Conservation (phyloP, 495 filamentous ascomycete species). For the Neurospora hispaniola region DNA sequence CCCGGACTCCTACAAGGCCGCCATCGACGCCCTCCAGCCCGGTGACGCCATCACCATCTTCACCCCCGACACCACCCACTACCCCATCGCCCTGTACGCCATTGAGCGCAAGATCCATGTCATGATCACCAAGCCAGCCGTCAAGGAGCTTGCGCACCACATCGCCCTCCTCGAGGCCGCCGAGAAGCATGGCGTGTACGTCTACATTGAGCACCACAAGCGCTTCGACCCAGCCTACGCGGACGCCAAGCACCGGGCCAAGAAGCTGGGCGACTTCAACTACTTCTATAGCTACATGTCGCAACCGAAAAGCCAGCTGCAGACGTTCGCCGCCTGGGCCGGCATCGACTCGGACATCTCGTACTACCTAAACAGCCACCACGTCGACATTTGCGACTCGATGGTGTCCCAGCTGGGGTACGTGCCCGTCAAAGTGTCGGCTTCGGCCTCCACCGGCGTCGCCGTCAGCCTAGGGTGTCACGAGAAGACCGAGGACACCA, state of each 20-base stretch:
- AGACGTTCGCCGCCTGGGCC: constrained; percentile 95
- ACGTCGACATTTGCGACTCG: constrained; percentile 80
- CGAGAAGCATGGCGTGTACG: constrained; percentile 68
- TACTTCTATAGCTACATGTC: constrained; percentile 98
- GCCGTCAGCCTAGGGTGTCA: constrained; percentile 69
- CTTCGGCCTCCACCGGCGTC: constrained; percentile 58
- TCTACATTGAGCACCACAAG: constrained; percentile 95
- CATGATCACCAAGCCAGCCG: constrained; percentile 91
- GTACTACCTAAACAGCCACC: constrained; percentile 92
- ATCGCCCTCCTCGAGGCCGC: constrained; percentile 59
- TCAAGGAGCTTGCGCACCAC: constrained; percentile 73
- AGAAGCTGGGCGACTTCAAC: constrained; percentile 79
- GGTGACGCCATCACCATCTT: constrained; percentile 94
- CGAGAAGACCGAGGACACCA: constrained; percentile 79
- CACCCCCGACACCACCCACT: constrained; percentile 90
- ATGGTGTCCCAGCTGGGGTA: constrained; percentile 69
- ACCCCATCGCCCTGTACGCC: constrained; percentile 87
- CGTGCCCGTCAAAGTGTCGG: constrained; percentile 67
- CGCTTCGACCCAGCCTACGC: constrained; percentile 87
- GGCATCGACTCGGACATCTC: constrained; percentile 84
- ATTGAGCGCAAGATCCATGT: constrained; percentile 81
- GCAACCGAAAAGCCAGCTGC: constrained; percentile 84
- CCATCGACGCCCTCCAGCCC: constrained; percentile 72
- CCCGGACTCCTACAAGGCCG: constrained; percentile 76
- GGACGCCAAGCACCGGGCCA: constrained; percentile 68